Evolutionary conservation across 2,329 filamentous ascomycete genomes (phyloP).

Genomic region (Blastomyces parvus): DNA sequence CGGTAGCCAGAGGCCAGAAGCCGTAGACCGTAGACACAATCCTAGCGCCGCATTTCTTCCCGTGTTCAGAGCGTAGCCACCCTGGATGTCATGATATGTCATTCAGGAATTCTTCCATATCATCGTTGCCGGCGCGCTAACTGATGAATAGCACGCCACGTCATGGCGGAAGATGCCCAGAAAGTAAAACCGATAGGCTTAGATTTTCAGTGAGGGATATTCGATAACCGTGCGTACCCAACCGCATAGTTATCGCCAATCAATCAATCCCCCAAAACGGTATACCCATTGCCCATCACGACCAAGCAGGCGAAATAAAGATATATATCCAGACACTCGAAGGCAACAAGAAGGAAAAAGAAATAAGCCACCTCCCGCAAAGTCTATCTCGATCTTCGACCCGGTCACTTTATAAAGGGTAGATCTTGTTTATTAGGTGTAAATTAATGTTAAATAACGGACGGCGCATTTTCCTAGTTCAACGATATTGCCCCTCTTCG

Average conservation of each 20-base stretch:
- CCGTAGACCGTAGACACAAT: neutral
- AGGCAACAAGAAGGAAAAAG: neutral
- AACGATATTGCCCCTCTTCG: slow-evolving; percentile 76
- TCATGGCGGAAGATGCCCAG: neutral
- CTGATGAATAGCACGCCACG: neutral
- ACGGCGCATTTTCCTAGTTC: slow-evolving; percentile 31
- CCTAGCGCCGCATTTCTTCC: neutral
- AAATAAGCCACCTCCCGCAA: neutral
- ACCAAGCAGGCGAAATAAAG: neutral
- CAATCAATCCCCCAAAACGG: neutral
- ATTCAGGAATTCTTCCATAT: neutral
- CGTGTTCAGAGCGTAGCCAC: neutral
- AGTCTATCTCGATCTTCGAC: neutral
- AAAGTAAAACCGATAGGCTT: neutral
- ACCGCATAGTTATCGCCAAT: neutral
- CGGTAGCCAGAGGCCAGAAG: neutral
- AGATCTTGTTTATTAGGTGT: neutral
- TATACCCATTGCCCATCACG: neutral
- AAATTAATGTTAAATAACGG: neutral
- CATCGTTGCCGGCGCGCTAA: neutral
- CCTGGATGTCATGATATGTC: neutral
- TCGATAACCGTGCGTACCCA: neutral
- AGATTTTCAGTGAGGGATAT: neutral
- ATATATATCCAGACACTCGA: neutral
- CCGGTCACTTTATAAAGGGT: neutral